Conservation (phyloP, 768 basidiomycete genomes). For the Gymnopilus dilepis region DNA sequence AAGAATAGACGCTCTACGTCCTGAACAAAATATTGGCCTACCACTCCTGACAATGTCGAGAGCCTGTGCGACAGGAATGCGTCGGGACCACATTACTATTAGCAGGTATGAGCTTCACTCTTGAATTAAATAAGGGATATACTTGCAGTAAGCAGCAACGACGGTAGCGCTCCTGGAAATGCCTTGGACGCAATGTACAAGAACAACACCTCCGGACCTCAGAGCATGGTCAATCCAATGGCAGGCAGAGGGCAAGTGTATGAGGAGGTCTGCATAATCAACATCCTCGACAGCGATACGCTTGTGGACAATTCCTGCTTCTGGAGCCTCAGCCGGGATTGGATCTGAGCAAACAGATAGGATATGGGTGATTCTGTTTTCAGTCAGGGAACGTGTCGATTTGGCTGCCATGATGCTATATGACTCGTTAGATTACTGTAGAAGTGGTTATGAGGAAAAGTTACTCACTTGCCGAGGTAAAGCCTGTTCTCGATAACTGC, state of each 20-base stretch:
- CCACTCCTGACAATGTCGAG: conserved; percentile 66
- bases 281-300: conserved; percentile 75
- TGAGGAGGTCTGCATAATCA: conserved; percentile 71
- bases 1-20: conserved; percentile 10
- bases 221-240: conserved; percentile 70
- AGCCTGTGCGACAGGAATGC: conserved; percentile 60
- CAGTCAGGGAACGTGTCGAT: conserved; percentile 72
- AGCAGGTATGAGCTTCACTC: conserved; percentile 17
- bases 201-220: conserved; percentile 58
- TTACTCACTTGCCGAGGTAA: conserved; percentile 76
- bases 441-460: conserved; percentile 25
- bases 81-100: conserved; percentile 71
- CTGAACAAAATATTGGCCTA: conserved; percentile 32
- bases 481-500: conserved; percentile 66
- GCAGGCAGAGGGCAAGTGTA: conserved; percentile 68
- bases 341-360: conserved; percentile 77
- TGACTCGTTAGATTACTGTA: conserved; percentile 19
- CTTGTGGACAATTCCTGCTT: conserved; percentile 71
- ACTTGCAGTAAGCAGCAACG: conserved; percentile 78
- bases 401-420: conserved; percentile 70
- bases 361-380: conserved; percentile 80
- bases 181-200: conserved; percentile 73
- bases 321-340: conserved; percentile 72
- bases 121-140: background rate
- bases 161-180: conserved; percentile 71